These are phyloP conservation scores for Escallonia herrerae DNA, from an alignment of 129 eudicot species.

Conservation along the genomic window DNA sequence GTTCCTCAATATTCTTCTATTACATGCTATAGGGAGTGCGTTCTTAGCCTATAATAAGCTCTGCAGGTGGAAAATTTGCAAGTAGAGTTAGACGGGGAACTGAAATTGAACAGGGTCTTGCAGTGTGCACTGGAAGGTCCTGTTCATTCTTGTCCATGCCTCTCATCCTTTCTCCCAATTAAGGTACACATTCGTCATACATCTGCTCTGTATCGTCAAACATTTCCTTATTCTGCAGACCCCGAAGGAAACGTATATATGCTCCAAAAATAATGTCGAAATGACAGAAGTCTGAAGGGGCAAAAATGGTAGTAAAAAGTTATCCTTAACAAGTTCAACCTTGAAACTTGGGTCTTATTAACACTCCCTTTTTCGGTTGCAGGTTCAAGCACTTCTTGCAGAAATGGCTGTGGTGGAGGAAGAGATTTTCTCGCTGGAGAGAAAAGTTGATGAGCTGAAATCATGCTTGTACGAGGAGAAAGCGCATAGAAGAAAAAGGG, in stretches of 20 bases:
- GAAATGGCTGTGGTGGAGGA: conserved; percentile 69
- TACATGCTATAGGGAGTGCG: too few relatives aligned
- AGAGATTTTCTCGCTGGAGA: conserved; percentile 64
- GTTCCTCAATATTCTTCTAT: too few relatives aligned
- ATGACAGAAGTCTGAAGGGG: too few relatives aligned
- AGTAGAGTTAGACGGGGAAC: conserved; percentile 61
- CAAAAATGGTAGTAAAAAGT: too few relatives aligned
- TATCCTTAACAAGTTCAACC: background rate
- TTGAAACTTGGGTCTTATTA: background rate
- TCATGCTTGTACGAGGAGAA: conserved; percentile 44
- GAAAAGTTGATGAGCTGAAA: conserved; percentile 45
- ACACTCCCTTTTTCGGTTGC: conserved; percentile 4
- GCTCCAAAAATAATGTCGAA: too few relatives aligned
- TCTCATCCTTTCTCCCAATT: conserved; percentile 51
- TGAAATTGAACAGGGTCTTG: conserved; percentile 51
- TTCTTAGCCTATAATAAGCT: background rate
- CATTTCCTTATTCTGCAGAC: too few relatives aligned
- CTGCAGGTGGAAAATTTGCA: conserved; percentile 66
- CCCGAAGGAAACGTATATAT: too few relatives aligned
- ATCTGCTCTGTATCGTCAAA: too few relatives aligned
- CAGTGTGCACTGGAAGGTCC: conserved; percentile 63
- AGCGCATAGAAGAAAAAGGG: conserved; percentile 44
- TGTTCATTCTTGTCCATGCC: conserved; percentile 45
- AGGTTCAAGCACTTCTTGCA: conserved; percentile 69
- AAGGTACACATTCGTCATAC: conserved; percentile 29